phyloP scores from a whole-genome alignment of 75 land plant genomes.

The Cunninghamia lanceolata region DNA sequence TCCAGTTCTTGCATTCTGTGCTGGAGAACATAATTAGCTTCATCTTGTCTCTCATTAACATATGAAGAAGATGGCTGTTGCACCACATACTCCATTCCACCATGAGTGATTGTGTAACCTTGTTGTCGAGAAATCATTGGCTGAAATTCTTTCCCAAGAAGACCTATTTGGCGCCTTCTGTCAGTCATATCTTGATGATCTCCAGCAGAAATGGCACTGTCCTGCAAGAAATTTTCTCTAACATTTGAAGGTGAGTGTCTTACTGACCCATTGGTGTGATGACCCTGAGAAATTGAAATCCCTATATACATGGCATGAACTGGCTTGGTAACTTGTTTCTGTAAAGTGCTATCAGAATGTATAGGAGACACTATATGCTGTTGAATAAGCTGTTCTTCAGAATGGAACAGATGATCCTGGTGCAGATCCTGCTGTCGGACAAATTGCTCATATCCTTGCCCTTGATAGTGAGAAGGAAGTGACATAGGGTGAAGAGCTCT shows the following conservation, averaged over 20 bases:
- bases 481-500: background rate
- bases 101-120: background rate
- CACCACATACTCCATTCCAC: constrained; percentile 8
- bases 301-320: background rate
- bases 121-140: constrained; percentile 10
- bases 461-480: constrained; percentile 7
- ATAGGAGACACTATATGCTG: background rate
- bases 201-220: background rate
- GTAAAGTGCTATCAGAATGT: background rate
- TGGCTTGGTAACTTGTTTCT: background rate
- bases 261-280: constrained; percentile 4
- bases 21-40: background rate
- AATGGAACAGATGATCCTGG: background rate
- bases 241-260: background rate
- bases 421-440: background rate
- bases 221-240: background rate
- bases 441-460: constrained; percentile 13
- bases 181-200: background rate
- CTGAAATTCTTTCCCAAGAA: background rate
- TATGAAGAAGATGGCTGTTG: background rate
- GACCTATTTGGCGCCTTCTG: background rate
- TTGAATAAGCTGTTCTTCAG: background rate
- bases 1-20: background rate
- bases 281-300: background rate
- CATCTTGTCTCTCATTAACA: constrained; percentile 2